Evolutionary conservation across 805 yeast species (phyloP).

Genomic region (Kodamaea kakaduensis): DNA sequence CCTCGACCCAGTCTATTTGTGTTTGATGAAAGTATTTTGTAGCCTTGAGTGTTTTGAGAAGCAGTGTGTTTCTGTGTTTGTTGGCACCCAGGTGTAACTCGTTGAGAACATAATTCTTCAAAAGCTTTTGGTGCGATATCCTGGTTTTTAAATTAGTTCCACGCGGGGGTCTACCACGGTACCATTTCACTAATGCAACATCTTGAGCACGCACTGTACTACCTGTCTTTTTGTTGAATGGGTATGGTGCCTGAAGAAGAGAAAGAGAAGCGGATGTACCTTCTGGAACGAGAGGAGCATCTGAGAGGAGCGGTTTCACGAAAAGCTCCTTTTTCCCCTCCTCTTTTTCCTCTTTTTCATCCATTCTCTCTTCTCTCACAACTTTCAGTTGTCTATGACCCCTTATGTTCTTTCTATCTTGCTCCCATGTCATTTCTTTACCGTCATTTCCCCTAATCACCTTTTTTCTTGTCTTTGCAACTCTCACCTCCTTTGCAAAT

Average conservation of each 20-base stretch:
- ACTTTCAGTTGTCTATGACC: too few species aligned
- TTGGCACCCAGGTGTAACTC: slow-evolving; percentile 44
- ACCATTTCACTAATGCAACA: slow-evolving; percentile 87
- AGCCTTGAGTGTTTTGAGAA: slow-evolving; percentile 61
- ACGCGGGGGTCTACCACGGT: slow-evolving; percentile 60
- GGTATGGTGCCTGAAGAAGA: slow-evolving; percentile 79
- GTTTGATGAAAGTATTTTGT: slow-evolving; percentile 93
- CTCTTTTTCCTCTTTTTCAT: too few species aligned
- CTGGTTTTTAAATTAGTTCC: slow-evolving; percentile 71
- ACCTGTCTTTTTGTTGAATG: slow-evolving; percentile 77
- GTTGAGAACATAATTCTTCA: slow-evolving; percentile 70
- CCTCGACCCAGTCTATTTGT: slow-evolving; percentile 96
- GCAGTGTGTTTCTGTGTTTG: slow-evolving; percentile 46
- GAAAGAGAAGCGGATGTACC: slow-evolving; percentile 52
- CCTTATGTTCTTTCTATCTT: too few species aligned
- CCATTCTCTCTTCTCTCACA: too few species aligned
- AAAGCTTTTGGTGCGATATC: slow-evolving; percentile 83
- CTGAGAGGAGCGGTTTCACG: slow-evolving; percentile 45
- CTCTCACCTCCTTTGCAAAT: slow-evolving; percentile 56
- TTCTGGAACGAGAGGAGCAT: slow-evolving; percentile 28
- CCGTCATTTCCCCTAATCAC: slow-evolving; percentile 27
- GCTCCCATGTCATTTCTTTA: slow-evolving; percentile 39
- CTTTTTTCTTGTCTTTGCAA: slow-evolving; percentile 12
- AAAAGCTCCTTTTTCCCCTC: background rate
- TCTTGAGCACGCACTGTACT: slow-evolving; percentile 79